These are phyloP conservation scores for Acarospora socialis DNA, from an alignment of 2,329 filamentous ascomycete species.

Conservation along the genomic window DNA sequence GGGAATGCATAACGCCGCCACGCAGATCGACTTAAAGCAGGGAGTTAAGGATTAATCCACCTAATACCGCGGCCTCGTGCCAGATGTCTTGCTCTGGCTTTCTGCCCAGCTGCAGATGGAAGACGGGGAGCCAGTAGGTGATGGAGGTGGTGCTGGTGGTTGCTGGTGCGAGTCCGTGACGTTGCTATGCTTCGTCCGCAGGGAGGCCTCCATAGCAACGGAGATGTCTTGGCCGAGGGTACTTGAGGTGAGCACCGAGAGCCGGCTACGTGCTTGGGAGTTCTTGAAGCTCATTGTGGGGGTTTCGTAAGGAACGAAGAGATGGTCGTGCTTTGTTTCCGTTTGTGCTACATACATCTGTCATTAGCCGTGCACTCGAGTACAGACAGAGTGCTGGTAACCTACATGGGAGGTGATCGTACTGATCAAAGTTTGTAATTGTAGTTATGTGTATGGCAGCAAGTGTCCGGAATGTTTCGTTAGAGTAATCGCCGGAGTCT, in stretches of 20 bases:
- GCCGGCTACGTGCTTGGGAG: background rate
- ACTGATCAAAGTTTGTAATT: too few species aligned
- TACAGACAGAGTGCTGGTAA: too few species aligned
- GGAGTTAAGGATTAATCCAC: too few species aligned
- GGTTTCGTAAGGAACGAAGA: too few species aligned
- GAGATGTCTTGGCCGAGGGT: background rate
- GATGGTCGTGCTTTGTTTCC: background rate
- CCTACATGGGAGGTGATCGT: too few species aligned
- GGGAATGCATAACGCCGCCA: too few species aligned
- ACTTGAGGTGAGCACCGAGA: conserved; percentile 1
- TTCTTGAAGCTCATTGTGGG: background rate
- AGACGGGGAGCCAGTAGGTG: background rate
- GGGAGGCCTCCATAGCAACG: background rate
- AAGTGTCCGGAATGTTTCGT: background rate
- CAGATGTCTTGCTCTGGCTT: conserved; percentile 1
- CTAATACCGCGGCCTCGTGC: too few species aligned
- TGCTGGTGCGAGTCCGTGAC: background rate
- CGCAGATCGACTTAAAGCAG: too few species aligned
- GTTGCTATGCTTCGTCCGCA: background rate
- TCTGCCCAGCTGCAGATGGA: background rate
- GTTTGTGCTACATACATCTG: background rate
- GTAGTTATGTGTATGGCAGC: background rate
- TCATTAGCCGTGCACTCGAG: too few species aligned
- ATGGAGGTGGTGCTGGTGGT: background rate
- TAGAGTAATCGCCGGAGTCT: background rate